These are phyloP conservation scores for Colletotrichum spaethianum DNA, from an alignment of 2,329 filamentous ascomycete species.

Conservation along the genomic window DNA sequence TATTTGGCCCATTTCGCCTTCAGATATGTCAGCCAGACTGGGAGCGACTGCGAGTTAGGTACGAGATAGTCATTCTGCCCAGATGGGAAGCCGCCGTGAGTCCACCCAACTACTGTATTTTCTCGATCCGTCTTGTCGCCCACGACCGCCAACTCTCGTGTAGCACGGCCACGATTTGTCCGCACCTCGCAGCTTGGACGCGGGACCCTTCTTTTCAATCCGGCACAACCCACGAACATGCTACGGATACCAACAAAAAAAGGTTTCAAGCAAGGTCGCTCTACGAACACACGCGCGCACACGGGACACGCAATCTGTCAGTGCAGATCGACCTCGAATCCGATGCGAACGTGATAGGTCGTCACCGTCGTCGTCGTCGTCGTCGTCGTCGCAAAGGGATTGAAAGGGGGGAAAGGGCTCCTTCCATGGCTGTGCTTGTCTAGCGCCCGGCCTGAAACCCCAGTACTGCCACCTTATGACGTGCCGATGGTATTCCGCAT, in stretches of 20 bases:
- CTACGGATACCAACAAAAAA: not conserved
- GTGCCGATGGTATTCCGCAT: conserved; percentile 23
- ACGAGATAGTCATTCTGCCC: not conserved
- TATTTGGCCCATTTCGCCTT: conserved; percentile 31
- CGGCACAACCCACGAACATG: not conserved
- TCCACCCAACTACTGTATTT: not conserved
- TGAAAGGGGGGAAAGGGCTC: not conserved
- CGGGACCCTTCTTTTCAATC: conserved; percentile 7
- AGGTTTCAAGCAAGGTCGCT: not conserved
- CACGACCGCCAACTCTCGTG: not conserved
- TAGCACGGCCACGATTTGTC: not conserved
- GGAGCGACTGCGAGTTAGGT: not conserved
- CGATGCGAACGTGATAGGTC: not conserved
- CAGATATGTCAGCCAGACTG: conserved; percentile 23
- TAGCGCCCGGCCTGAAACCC: conserved; percentile 36
- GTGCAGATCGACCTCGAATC: not conserved
- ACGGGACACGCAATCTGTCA: not conserved
- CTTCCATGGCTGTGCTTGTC: conserved; percentile 19
- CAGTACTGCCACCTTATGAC: conserved; percentile 34
- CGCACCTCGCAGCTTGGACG: not conserved
- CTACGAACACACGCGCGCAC: too few species aligned
- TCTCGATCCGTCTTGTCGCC: not conserved
- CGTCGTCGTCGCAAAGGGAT: not conserved
- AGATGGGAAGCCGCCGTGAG: not conserved
- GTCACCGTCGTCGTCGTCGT: not conserved